These are phyloP conservation scores for Aspergillus fumigatiaffinis DNA, from an alignment of 2,329 filamentous ascomycete genomes.

Conservation along the genomic window DNA sequence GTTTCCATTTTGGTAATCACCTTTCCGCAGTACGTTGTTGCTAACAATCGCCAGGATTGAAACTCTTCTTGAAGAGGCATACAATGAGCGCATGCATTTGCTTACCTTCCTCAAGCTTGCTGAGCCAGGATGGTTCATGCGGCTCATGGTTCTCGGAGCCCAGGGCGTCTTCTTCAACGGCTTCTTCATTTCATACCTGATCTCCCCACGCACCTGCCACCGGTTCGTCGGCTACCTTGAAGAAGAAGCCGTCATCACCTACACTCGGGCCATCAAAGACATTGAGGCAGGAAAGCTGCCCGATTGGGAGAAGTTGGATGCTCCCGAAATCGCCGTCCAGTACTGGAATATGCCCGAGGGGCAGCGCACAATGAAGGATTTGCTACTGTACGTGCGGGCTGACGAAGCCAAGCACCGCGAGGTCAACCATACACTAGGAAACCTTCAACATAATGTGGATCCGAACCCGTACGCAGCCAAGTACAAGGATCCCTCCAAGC, in stretches of 20 bases:
- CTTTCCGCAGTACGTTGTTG: neutral
- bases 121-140: conserved; percentile 84
- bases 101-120: conserved; percentile 91
- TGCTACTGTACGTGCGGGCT: conserved; percentile 84
- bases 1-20: conserved; percentile 5
- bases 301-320: conserved; percentile 71
- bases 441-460: conserved; percentile 78
- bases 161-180: conserved; percentile 97
- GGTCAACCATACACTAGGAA: conserved; percentile 92
- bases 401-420: conserved; percentile 87
- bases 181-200: conserved; percentile 82
- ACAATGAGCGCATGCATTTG: conserved; percentile 92
- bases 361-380: conserved; percentile 74
- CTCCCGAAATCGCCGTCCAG: conserved; percentile 82
- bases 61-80: conserved; percentile 81
- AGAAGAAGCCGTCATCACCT: conserved; percentile 94
- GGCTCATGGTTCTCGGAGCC: conserved; percentile 81
- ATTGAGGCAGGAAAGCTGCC: conserved; percentile 81
- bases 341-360: conserved; percentile 96
- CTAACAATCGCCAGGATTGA: conserved; percentile 63
- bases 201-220: conserved; percentile 83
- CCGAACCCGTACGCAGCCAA: conserved; percentile 87
- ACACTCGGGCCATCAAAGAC: conserved; percentile 83
- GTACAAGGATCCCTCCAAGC: conserved; percentile 65
- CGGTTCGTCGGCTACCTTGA: conserved; percentile 96